phyloP scores from a whole-genome alignment of 305 asterid species.

The Fraxinus latifolia region DNA sequence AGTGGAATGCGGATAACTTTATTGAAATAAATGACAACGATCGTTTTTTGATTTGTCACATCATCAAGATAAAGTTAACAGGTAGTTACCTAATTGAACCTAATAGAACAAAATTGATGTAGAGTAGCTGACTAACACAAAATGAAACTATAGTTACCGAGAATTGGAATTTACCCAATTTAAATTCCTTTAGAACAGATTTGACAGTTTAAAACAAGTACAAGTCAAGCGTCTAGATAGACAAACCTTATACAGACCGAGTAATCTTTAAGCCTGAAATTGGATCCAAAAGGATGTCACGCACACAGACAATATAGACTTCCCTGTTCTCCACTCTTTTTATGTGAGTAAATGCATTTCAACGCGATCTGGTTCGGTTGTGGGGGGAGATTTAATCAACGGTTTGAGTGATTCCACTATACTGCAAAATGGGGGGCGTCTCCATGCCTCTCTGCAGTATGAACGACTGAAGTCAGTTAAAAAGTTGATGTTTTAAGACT shows the following conservation, averaged over 20 bases:
- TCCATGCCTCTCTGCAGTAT: conserved; percentile 78
- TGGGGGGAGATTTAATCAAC: conserved; percentile 46
- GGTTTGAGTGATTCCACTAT: conserved; percentile 72
- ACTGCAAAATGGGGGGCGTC: conserved; percentile 72
- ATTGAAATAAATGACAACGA: not conserved
- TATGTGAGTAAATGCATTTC: conserved; percentile 46
- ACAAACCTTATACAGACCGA: conserved; percentile 45
- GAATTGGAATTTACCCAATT: not conserved
- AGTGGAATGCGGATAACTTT: not conserved
- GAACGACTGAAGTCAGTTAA: conserved; percentile 11
- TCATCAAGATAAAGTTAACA: not conserved
- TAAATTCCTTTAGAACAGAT: not conserved
- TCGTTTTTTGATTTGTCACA: not conserved
- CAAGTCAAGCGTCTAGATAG: conserved; percentile 19
- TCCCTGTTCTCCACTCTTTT: conserved; percentile 30
- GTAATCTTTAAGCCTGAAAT: conserved; percentile 30
- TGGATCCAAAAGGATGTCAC: conserved; percentile 29
- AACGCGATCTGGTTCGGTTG: conserved; percentile 42
- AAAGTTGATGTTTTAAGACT: conserved; percentile 5
- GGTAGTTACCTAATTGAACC: not conserved
- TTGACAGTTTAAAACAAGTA: not conserved
- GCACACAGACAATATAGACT: conserved; percentile 22
- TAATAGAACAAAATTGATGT: not conserved
- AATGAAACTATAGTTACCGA: not conserved
- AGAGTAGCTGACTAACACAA: not conserved